Evolutionary conservation across 1,284 basidiomycete genomes (phyloP).

Genomic region (Cutaneotrichosporon cavernicola): DNA sequence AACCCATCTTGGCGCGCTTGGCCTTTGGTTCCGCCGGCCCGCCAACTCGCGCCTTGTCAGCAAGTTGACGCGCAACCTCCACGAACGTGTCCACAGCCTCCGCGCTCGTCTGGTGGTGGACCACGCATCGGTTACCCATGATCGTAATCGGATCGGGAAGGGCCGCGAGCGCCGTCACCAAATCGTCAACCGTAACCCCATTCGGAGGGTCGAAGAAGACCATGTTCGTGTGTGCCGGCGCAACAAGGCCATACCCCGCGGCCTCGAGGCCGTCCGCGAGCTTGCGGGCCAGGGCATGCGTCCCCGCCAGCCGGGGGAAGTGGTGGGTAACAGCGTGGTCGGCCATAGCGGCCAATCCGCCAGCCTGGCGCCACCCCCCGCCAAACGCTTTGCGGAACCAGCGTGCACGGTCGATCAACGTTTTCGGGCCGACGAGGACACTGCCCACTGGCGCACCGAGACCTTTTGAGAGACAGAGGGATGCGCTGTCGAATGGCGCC

Average conservation of each 20-base stretch:
- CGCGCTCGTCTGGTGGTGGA: conserved; percentile 82
- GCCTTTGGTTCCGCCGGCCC: not conserved
- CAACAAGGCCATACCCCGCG: conserved; percentile 71
- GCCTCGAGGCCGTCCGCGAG: conserved; percentile 74
- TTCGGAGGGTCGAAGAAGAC: conserved; percentile 83
- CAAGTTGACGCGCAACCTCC: conserved; percentile 39
- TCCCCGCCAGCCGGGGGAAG: conserved; percentile 71
- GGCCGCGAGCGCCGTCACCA: conserved; percentile 62
- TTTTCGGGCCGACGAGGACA: conserved; percentile 75
- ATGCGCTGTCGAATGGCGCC: conserved; percentile 87
- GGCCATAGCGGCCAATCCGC: conserved; percentile 75
- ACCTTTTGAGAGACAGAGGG: conserved; percentile 96
- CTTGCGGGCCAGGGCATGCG: conserved; percentile 71
- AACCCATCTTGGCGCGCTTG: conserved; percentile 13
- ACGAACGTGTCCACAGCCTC: conserved; percentile 62
- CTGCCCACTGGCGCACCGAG: conserved; percentile 90
- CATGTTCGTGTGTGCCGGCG: conserved; percentile 85
- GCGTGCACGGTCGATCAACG: conserved; percentile 72
- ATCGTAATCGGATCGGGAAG: conserved; percentile 70
- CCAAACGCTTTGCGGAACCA: conserved; percentile 94
- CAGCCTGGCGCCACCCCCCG: conserved; percentile 89
- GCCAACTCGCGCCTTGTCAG: conserved; percentile 3
- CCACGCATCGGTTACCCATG: conserved; percentile 62
- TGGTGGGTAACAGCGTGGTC: conserved; percentile 82
- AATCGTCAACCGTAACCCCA: conserved; percentile 65